A percentile compares a stretch with the other conserved stretches of the same genome.
Evolutionary conservation across 73 alveolate genomes (phyloP).

Genomic region (Blepharisma japonicum): DNA sequence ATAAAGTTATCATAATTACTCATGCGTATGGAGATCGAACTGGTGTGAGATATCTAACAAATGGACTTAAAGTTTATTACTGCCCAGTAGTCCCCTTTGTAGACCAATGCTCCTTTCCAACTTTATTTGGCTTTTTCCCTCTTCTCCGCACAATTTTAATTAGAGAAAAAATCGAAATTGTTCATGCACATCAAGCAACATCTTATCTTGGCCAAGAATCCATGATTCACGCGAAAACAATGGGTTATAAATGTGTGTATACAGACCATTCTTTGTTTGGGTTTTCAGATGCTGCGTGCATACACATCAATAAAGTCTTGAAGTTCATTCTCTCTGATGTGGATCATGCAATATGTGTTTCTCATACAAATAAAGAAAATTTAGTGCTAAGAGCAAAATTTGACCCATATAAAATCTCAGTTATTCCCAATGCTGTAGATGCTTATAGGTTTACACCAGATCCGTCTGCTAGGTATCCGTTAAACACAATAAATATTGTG

Average conservation of each 20-base stretch:
- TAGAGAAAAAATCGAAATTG: conserved; percentile 93
- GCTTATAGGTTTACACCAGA: conserved; percentile 91
- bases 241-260: conserved; percentile 88
- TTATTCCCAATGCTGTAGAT: conserved; percentile 98
- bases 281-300: conserved; percentile 92
- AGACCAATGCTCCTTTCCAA: conserved; percentile 48
- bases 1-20: conserved; percentile 91
- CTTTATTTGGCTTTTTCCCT: conserved; percentile 49
- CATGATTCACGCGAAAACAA: conserved; percentile 73
- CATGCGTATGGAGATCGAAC: conserved; percentile 84
- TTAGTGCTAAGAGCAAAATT: conserved; percentile 76
- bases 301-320: conserved; percentile 70
- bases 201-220: conserved; percentile 69
- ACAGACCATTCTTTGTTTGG: conserved; percentile 99
- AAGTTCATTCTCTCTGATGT: conserved; percentile 70
- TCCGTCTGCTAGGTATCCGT: conserved; percentile 79
- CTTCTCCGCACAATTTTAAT: conserved; percentile 80
- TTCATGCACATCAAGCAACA: conserved; percentile 98
- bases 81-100: conserved; percentile 65
- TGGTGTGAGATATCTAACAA: conserved; percentile 97
- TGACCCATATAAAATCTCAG: conserved; percentile 84
- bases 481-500: conserved; percentile 88
- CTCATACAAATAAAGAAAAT: conserved; percentile 90
- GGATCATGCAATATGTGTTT: conserved; percentile 96
- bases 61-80: conserved; percentile 94